Conservation (phyloP, 495 filamentous ascomycete genomes). For the Pseudomonodictys pantanalensis region DNA sequence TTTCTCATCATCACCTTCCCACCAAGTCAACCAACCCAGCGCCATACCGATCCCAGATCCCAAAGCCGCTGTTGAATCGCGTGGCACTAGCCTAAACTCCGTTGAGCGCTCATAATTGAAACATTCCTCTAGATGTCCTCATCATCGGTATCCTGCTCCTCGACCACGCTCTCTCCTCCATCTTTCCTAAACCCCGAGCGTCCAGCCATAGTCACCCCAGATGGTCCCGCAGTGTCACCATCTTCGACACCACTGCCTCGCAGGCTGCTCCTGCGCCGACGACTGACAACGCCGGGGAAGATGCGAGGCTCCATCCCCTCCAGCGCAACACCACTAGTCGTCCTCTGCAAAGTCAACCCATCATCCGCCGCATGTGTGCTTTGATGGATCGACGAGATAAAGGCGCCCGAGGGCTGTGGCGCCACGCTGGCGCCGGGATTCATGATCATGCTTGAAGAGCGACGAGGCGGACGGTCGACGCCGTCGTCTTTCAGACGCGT, state of each 20-base stretch:
- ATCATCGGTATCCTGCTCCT: conserved; percentile 17
- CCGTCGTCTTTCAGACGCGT: conserved; percentile 2
- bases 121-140: too few relatives aligned
- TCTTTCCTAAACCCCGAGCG: conserved; percentile 20
- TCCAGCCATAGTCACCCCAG: background rate
- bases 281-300: conserved; percentile 42
- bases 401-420: conserved; percentile 27
- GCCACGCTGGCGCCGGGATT: conserved; percentile 8
- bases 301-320: conserved; percentile 40
- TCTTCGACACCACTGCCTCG: conserved; percentile 19
- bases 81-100: too few relatives aligned
- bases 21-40: too few relatives aligned
- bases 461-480: conserved; percentile 23
- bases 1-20: too few relatives aligned
- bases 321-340: background rate
- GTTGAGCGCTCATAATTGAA: too few relatives aligned
- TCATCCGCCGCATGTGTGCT: background rate
- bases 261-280: conserved; percentile 33
- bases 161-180: conserved; percentile 6
- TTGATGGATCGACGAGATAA: background rate
- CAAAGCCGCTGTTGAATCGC: too few relatives aligned
- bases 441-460: conserved; percentile 25
- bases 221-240: background rate
- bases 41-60: too few relatives aligned
- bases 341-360: background rate